Evolutionary conservation across 768 basidiomycete species (phyloP), one percentile per base, ranked within the genome.

Genomic region (Postia placenta): DNA sequence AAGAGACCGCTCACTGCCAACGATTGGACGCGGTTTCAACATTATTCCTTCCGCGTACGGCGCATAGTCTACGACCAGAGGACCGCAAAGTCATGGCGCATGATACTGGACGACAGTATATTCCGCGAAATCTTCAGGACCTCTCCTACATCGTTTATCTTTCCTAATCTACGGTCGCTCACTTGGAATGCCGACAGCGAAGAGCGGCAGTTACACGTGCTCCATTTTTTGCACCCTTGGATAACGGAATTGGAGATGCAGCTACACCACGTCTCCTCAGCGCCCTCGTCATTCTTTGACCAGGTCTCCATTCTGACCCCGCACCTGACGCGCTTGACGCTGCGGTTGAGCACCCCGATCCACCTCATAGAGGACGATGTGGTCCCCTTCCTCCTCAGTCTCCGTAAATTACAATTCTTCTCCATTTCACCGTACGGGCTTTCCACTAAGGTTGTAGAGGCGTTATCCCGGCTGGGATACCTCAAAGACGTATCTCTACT

Each of bases 21-120:
- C 12, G 78, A 80, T 64, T 85, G 83, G 83, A 60, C 59, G 19
- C 66, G 74, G 26, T 80, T 83, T 56, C 68, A 75, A 48, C 72
- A 69, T 38, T 85, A 83, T 37, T 55, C 63, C 11, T 24, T 17
- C 15, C 55, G 63, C n/a, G 56, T 64, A 1, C 60, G 58, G n/a
- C 44, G 43, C 0, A 35, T 64, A 17, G 40, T 50, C 22, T 47
- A 58, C 45, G 58, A 61, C 44, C 53, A 61, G 41, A 43, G 57
- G 11, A 39, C 55, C 41, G 43, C 45, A 28, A 40, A 45, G 17
- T 48, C 45, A 22, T 47, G 51, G 30, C 39, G 53, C 20, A 47
- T 41, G 24, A 49, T 49, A 4, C 38, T 56, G 9, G 51, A 59
- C 39, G 7, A 42, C 7, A 63, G 62, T 20, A 44, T 68, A 69